Conservation (phyloP, 2,329 filamentous ascomycete species). For the Falciphora oryzae region DNA sequence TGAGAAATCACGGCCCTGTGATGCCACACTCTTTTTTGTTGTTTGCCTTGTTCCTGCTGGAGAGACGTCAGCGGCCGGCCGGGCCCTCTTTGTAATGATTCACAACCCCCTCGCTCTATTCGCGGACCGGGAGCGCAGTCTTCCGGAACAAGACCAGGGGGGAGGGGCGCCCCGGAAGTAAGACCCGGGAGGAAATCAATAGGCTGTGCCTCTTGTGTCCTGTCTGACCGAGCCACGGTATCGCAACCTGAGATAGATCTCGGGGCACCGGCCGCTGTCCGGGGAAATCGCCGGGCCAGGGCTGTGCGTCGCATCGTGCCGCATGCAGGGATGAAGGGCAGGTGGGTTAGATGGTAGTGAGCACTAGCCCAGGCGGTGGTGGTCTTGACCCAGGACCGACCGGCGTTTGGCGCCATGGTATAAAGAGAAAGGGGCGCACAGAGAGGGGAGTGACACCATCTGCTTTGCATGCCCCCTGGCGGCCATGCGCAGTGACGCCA, state of each 20-base stretch:
- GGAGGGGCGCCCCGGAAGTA: not conserved
- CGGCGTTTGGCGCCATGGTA: too few species aligned
- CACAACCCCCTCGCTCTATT: slow-evolving; percentile 3
- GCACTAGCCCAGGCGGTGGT: too few species aligned
- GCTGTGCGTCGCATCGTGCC: too few species aligned
- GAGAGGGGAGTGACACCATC: too few species aligned
- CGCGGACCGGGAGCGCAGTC: not conserved
- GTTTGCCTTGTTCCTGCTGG: too few species aligned
- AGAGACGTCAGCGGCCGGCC: too few species aligned
- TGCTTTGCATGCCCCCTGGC: not conserved
- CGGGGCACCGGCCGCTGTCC: not conserved
- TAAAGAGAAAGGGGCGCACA: too few species aligned
- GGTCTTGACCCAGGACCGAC: not conserved
- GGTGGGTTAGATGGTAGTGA: not conserved
- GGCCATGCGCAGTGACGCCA: not conserved
- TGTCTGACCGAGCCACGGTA: not conserved
- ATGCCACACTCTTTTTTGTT: not conserved
- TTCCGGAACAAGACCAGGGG: slow-evolving; percentile 4
- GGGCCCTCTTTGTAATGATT: not conserved
- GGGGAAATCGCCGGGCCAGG: not conserved
- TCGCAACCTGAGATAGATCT: not conserved
- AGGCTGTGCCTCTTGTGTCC: not conserved
- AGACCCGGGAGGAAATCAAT: not conserved
- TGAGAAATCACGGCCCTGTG: not conserved
- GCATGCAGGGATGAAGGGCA: not conserved